Percentiles rank a stretch among this genome's conserved stretches.
Conservation (phyloP, 2,329 filamentous ascomycete genomes). For the Chlorencoelia australis region DNA sequence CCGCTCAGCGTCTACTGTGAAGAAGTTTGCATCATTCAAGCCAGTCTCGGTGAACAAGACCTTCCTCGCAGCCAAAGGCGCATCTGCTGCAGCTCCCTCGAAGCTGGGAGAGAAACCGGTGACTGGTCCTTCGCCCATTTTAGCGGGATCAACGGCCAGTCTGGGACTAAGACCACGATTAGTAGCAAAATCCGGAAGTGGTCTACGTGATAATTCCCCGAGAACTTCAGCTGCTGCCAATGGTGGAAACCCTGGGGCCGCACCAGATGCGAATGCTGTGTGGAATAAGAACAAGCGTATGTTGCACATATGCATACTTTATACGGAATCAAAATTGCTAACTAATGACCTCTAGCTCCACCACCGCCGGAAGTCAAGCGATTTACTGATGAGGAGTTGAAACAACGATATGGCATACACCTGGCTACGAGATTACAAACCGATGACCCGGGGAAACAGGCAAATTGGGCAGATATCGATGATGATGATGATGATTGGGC, state of each 20-base stretch:
- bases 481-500: constrained; percentile 84
- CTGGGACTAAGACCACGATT: constrained; percentile 53
- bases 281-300: constrained; percentile 86
- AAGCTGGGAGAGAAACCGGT: constrained; percentile 44
- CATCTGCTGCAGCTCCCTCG: constrained; percentile 33
- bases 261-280: constrained; percentile 63
- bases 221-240: constrained; percentile 35
- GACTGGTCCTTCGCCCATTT: no score
- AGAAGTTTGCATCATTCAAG: constrained; percentile 74
- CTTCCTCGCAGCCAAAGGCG: constrained; percentile 64
- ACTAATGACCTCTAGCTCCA: constrained; percentile 38
- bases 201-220: constrained; percentile 42
- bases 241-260: constrained; percentile 47
- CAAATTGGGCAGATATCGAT: constrained; percentile 84
- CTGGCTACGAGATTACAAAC: constrained; percentile 69
- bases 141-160: constrained; percentile 2
- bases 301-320: constrained; percentile 25
- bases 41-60: constrained; percentile 78
- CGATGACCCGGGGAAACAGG: constrained; percentile 63
- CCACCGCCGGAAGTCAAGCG: constrained; percentile 66
- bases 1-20: constrained; percentile 49
- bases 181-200: constrained; percentile 63
- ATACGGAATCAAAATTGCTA: constrained; percentile 16
- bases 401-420: constrained; percentile 77
- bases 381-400: constrained; percentile 76